Evolutionary conservation across 2,329 filamentous ascomycete genomes (phyloP), one percentile per base, ranked within the genome.

Genomic region (Pseudocercospora cruenta): DNA sequence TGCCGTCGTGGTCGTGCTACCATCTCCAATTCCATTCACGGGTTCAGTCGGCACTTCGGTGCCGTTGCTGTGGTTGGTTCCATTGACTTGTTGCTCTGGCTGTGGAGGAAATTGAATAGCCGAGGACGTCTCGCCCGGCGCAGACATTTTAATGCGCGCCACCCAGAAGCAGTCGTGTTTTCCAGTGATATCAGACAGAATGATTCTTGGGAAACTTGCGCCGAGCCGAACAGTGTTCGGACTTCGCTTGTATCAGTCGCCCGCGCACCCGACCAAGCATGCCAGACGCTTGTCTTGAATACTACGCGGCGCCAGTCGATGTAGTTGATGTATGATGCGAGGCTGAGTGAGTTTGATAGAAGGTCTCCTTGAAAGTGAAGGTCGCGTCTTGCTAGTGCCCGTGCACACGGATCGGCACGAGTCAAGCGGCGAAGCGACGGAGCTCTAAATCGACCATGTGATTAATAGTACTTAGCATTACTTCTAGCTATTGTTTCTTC

Each of bases 1-100:
- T 16, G 68, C 68, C 16, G 71, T 68, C n/a, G 71, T 72, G n/a
- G 67, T 71, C 4, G 63, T 65, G 33, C 67, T 66, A 43, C 66
- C 68, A 51, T 65, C 58, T 2, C 55, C 31, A 21, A 63, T 62
- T 59, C 69, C 73, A 54, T 71, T 74, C 33, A 64, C 36, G 3
- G 58, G 53, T 45, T 53, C 64, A 22, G 61, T 21, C 33, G 65
- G 57, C 61, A 66, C 7, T 31, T 55, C 54, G 7, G 57, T 26
- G 26, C 60, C 39, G 33, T 60, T 67, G 22, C 53, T 65, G 55
- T 64, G 67, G 36, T 67, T 64, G 12, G 45, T 58, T 22, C 63
- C 64, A 45, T 70, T 67, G 58, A 57, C 45, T 19, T 60, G 19
- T 19, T 55, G 26, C 16, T 51, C 51, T 22, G 65, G 21, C 19